A percentile compares a stretch with the other conserved stretches of the same genome.
Conservation (phyloP, 1,284 basidiomycete genomes). For the Pyrrhoderma lamaoense region DNA sequence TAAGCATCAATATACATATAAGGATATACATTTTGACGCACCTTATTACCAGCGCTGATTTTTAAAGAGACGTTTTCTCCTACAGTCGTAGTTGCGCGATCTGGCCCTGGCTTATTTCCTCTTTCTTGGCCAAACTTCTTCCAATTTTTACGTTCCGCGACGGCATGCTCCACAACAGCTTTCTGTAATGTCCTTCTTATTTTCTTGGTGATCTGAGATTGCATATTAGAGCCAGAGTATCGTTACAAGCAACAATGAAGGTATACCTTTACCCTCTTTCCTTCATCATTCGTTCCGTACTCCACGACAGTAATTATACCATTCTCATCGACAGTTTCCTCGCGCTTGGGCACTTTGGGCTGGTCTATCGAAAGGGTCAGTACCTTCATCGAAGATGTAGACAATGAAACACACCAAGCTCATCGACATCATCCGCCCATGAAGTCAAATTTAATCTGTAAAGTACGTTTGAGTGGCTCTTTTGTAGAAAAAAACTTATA, state of each 20-base stretch:
- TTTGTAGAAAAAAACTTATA: background rate
- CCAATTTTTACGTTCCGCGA: conserved; percentile 93
- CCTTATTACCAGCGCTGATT: conserved; percentile 80
- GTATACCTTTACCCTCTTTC: conserved; percentile 88
- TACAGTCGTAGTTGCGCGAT: conserved; percentile 92
- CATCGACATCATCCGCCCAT: conserved; percentile 81
- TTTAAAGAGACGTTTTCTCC: conserved; percentile 88
- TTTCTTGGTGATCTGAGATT: conserved; percentile 69
- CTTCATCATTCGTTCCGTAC: conserved; percentile 84
- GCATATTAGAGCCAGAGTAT: background rate
- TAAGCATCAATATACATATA: background rate
- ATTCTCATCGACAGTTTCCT: conserved; percentile 79
- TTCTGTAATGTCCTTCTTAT: conserved; percentile 87
- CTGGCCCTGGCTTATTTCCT: conserved; percentile 83
- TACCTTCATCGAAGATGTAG: background rate
- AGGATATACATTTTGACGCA: conserved; percentile 27
- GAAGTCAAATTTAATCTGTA: conserved; percentile 32
- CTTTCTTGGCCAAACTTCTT: conserved; percentile 92
- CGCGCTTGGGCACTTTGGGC: conserved; percentile 31
- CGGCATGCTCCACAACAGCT: conserved; percentile 87
- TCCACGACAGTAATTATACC: conserved; percentile 85
- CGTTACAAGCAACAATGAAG: background rate
- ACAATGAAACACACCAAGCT: conserved; percentile 42
- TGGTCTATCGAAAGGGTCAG: conserved; percentile 28
- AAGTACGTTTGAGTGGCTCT: background rate